Evolutionary conservation across 176 grass and related monocot genomes (phyloP).

Genomic region (Aegilops speltoides): DNA sequence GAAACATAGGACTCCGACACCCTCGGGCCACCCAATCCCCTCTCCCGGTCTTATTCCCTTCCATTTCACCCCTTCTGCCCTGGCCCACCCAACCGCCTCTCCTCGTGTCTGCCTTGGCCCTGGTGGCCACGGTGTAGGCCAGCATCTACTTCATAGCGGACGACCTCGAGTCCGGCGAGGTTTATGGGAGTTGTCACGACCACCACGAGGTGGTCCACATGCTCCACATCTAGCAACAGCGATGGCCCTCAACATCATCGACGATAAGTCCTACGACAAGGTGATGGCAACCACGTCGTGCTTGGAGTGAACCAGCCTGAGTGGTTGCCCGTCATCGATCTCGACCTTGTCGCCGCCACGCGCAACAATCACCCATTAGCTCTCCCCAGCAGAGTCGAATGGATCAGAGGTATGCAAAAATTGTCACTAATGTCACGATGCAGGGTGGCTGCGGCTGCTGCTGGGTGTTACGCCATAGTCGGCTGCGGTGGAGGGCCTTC

Average conservation of each 20-base stretch:
- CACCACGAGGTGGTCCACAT: not conserved
- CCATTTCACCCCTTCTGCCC: too few relatives aligned
- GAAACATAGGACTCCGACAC: too few relatives aligned
- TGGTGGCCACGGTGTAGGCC: not conserved
- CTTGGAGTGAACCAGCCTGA: not conserved
- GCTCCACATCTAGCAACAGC: not conserved
- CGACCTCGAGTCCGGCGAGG: not conserved
- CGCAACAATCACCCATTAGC: not conserved
- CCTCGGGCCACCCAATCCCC: too few relatives aligned
- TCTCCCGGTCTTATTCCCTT: too few relatives aligned
- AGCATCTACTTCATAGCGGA: not conserved
- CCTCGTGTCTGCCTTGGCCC: not conserved
- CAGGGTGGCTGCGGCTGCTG: too few relatives aligned
- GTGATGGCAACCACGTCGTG: not conserved
- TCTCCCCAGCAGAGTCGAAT: not conserved
- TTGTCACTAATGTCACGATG: too few relatives aligned
- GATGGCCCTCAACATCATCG: not conserved
- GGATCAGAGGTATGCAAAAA: not conserved
- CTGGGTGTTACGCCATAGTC: too few relatives aligned
- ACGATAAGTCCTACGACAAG: not conserved
- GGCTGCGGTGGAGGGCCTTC: too few relatives aligned
- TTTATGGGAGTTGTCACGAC: not conserved
- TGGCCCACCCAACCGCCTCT: not conserved
- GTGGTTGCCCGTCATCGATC: not conserved
- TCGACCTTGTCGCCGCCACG: not conserved